A percentile compares a stretch with the other conserved stretches of the same genome.
Conservation (phyloP, 2,329 filamentous ascomycete species). For the Epichloe sylvatica region DNA sequence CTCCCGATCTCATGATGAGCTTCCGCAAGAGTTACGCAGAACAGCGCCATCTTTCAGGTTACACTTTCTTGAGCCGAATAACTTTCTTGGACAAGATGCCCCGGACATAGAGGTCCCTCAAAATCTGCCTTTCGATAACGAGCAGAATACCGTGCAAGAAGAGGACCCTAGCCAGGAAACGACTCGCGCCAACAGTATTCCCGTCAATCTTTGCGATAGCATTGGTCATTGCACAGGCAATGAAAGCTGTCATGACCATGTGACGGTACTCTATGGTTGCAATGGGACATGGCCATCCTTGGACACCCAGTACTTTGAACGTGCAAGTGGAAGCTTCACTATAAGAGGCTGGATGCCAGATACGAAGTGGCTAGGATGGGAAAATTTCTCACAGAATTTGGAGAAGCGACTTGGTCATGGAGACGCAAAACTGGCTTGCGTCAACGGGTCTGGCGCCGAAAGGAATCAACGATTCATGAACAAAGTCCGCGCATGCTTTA, state of each 20-base stretch:
- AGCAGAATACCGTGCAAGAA: not conserved
- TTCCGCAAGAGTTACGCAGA: not conserved
- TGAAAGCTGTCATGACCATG: not conserved
- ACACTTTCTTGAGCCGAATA: constrained; percentile 5
- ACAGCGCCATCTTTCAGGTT: not conserved
- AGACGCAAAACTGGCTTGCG: not conserved
- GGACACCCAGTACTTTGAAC: constrained; percentile 21
- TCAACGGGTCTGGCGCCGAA: constrained; percentile 4
- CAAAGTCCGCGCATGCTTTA: constrained; percentile 26
- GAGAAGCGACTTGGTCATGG: constrained; percentile 11
- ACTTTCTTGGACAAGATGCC: constrained; percentile 4
- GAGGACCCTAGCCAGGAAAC: not conserved
- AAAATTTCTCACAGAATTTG: constrained; percentile 15
- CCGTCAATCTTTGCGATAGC: not conserved
- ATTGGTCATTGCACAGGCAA: not conserved
- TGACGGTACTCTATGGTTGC: constrained; percentile 11
- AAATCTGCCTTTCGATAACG: not conserved
- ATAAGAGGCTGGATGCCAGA: constrained; percentile 32
- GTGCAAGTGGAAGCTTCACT: constrained; percentile 24
- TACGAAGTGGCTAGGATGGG: constrained; percentile 22
- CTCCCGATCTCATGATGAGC: not conserved
- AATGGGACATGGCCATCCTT: constrained; percentile 21
- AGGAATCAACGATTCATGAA: constrained; percentile 12
- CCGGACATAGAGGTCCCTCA: not conserved
- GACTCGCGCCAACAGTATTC: not conserved